Conservation (phyloP, 164 flowering plant species). For the Brasenia schreberi region DNA sequence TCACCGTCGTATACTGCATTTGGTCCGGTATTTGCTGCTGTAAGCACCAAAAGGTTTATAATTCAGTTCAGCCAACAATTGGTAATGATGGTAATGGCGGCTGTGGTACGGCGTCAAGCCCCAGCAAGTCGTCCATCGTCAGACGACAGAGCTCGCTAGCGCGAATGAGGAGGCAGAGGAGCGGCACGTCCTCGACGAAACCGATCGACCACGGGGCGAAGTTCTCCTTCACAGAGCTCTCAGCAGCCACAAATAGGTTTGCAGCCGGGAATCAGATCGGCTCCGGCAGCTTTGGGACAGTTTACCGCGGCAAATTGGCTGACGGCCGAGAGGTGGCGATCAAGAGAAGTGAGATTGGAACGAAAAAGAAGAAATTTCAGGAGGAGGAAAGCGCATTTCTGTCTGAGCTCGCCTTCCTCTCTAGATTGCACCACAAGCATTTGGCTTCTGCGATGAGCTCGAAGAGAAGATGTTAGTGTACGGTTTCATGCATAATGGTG, state of each 20-base stretch:
- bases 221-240: slow-evolving; percentile 54
- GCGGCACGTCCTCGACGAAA: slow-evolving; percentile 87
- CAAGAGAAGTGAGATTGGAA: slow-evolving; percentile 62
- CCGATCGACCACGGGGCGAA: slow-evolving; percentile 43
- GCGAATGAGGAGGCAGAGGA: slow-evolving; percentile 65
- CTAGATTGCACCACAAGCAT: slow-evolving; percentile 90
- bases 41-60: slow-evolving; percentile 67
- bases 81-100: not conserved
- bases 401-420: slow-evolving; percentile 76
- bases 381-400: slow-evolving; percentile 91
- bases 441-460: slow-evolving; percentile 82
- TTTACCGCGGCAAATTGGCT: slow-evolving; percentile 47
- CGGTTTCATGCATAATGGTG: slow-evolving; percentile 90
- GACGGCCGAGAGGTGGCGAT: slow-evolving; percentile 91
- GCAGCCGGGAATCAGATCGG: slow-evolving; percentile 73
- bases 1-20: slow-evolving; percentile 46
- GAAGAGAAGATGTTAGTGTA: slow-evolving; percentile 87
- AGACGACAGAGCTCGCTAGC: slow-evolving; percentile 61
- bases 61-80: slow-evolving; percentile 89
- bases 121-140: slow-evolving; percentile 38
- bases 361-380: slow-evolving; percentile 38
- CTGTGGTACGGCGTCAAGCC: slow-evolving; percentile 26
- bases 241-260: slow-evolving; percentile 57
- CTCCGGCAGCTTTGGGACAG: slow-evolving; percentile 86
- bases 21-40: slow-evolving; percentile 70